A percentile compares a stretch with the other conserved stretches of the same genome.
These are phyloP conservation scores for Volutella citrinella DNA, from an alignment of 2,329 filamentous ascomycete species.

Conservation along the genomic window DNA sequence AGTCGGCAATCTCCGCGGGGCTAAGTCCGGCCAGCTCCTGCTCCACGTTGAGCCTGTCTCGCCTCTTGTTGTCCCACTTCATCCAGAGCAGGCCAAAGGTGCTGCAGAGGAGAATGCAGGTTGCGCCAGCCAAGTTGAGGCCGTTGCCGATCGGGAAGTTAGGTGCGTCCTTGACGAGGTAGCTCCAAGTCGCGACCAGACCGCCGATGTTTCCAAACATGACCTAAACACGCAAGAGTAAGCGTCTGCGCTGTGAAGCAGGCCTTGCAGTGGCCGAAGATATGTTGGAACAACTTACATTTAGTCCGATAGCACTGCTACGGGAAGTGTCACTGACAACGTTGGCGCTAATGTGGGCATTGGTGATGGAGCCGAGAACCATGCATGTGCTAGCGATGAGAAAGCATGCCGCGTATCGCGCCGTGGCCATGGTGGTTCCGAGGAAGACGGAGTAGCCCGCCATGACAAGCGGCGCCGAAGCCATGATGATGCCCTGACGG, in stretches of 20 bases:
- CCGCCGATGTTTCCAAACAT: constrained; percentile 45
- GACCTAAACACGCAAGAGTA: constrained; percentile 18
- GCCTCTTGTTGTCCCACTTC: constrained; percentile 57
- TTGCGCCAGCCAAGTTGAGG: constrained; percentile 60
- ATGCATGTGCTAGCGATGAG: constrained; percentile 60
- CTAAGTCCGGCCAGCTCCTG: constrained; percentile 54
- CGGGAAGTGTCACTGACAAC: constrained; percentile 64
- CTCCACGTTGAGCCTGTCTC: constrained; percentile 54
- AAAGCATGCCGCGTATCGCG: constrained; percentile 63
- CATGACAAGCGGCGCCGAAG: constrained; percentile 56
- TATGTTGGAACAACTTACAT: constrained; percentile 21
- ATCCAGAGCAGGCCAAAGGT: constrained; percentile 57
- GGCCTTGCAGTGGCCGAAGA: too few relatives aligned
- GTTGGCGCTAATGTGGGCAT: constrained; percentile 61
- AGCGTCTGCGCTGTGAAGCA: constrained; percentile 2
- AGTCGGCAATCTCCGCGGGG: constrained; percentile 51
- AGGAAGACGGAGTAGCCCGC: constrained; percentile 64
- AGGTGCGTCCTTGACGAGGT: not conserved
- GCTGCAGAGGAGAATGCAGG: constrained; percentile 50
- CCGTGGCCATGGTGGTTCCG: constrained; percentile 40
- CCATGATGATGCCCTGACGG: constrained; percentile 54
- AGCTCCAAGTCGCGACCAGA: not conserved
- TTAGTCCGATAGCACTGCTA: constrained; percentile 56
- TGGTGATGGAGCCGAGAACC: constrained; percentile 58
- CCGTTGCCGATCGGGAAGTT: constrained; percentile 6